Conservation (phyloP, 2,329 filamentous ascomycete species). For the Ophiocordyceps camponoti-saundersi region DNA sequence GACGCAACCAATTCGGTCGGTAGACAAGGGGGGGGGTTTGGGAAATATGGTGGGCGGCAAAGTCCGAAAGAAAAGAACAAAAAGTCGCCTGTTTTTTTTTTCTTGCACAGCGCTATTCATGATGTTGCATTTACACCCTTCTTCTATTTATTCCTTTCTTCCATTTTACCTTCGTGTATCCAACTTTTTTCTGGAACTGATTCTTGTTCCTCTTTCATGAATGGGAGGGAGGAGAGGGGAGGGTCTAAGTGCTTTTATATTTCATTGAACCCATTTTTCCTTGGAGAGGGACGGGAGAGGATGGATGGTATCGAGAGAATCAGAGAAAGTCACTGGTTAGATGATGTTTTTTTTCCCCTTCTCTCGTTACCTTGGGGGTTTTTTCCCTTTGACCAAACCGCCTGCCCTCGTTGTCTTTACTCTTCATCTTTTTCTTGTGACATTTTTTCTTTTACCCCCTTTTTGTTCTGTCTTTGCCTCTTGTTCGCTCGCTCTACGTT, state of each 20-base stretch:
- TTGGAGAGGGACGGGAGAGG: no score
- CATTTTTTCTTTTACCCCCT: no score
- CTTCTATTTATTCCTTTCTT: constrained; percentile 3
- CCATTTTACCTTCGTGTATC: not conserved
- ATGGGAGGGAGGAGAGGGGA: no score
- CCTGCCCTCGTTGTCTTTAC: not conserved
- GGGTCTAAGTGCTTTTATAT: constrained; percentile 5
- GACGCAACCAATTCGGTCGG: constrained; percentile 14
- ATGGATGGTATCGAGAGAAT: no score
- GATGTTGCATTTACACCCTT: constrained; percentile 21
- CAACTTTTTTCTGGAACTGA: not conserved
- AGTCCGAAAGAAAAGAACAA: constrained; percentile 12
- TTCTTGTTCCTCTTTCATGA: constrained; percentile 4
- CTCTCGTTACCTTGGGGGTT: no score
- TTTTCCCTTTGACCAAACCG: not conserved
- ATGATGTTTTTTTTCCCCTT: no score
- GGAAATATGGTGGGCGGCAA: constrained; percentile 4
- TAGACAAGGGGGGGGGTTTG: not conserved
- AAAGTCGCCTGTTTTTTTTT: constrained; percentile 6
- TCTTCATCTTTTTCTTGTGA: not conserved
- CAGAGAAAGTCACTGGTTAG: not conserved
- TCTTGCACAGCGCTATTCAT: constrained; percentile 19
- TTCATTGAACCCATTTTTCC: no score
- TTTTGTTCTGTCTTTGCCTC: not conserved
- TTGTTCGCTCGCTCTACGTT: not conserved